Conservation (phyloP, 768 basidiomycete species). For the Kwoniella bestiolae region DNA sequence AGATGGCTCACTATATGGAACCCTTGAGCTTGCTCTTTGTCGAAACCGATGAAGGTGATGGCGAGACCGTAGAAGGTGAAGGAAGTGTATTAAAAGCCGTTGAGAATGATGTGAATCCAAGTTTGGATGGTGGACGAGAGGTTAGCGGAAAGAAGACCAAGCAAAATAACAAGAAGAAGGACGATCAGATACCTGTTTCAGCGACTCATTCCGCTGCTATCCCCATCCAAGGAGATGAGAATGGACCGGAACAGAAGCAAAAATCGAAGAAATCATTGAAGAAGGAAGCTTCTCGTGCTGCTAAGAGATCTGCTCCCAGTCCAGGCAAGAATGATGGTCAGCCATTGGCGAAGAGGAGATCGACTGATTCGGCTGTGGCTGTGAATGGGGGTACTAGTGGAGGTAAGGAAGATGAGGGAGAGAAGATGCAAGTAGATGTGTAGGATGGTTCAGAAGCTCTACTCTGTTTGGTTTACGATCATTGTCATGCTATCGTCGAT, state of each 20-base stretch:
- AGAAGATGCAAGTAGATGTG: neutral
- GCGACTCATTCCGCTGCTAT: neutral
- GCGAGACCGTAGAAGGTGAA: conserved; percentile 30
- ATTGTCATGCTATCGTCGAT: too few relatives aligned
- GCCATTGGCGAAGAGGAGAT: neutral
- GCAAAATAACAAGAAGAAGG: neutral
- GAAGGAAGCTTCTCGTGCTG: conserved; percentile 1
- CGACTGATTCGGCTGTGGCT: neutral
- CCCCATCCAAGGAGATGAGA: neutral
- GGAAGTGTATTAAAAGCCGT: conserved; percentile 27
- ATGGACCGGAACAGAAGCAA: neutral
- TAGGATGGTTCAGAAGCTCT: too few relatives aligned
- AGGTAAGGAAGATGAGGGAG: neutral
- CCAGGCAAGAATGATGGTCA: neutral
- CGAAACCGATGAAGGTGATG: conserved; percentile 51
- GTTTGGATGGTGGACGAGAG: conserved; percentile 8
- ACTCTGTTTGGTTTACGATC: too few relatives aligned
- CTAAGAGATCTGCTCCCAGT: neutral
- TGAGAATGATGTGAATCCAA: conserved; percentile 27
- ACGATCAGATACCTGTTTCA: neutral
- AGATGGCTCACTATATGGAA: conserved; percentile 73
- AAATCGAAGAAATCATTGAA: conserved; percentile 15
- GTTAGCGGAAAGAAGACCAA: neutral
- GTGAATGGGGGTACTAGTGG: too few relatives aligned
- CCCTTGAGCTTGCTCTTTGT: conserved; percentile 65